These are phyloP conservation scores for Trichoderma sp. DNA, from an alignment of 2,329 filamentous ascomycete species.

Conservation along the genomic window DNA sequence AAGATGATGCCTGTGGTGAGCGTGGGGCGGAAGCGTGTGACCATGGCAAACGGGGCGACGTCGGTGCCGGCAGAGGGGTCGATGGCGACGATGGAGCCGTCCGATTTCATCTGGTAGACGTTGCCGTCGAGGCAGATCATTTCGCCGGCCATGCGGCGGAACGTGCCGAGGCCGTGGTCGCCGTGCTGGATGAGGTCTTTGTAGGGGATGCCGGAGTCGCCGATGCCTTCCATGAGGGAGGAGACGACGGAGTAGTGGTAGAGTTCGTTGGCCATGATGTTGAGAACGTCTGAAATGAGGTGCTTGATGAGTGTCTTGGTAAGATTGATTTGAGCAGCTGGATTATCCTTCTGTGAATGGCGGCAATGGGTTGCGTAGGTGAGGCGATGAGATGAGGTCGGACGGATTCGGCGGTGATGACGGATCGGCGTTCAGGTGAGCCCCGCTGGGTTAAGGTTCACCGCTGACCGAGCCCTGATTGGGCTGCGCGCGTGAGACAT, in stretches of 20 bases:
- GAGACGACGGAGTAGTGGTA: conserved; percentile 22
- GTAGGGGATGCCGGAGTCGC: background rate
- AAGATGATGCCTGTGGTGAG: background rate
- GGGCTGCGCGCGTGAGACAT: too few relatives aligned
- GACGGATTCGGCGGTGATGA: too few relatives aligned
- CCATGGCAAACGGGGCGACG: conserved; percentile 11
- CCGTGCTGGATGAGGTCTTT: background rate
- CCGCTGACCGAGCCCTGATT: too few relatives aligned
- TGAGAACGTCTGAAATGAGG: too few relatives aligned
- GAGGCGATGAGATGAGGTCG: too few relatives aligned
- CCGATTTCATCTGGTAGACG: conserved; percentile 20
- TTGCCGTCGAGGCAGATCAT: conserved; percentile 16
- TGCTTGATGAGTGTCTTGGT: too few relatives aligned
- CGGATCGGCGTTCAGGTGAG: too few relatives aligned
- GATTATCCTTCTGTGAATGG: too few relatives aligned
- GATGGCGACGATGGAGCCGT: conserved; percentile 12
- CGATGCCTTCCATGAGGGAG: conserved; percentile 19
- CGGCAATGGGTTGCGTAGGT: too few relatives aligned
- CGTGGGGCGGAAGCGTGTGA: conserved; percentile 7
- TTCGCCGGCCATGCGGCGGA: conserved; percentile 20
- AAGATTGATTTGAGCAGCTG: too few relatives aligned
- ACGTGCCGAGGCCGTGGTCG: conserved; percentile 19
- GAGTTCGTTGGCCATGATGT: conserved; percentile 19
- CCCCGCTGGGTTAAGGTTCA: too few relatives aligned
- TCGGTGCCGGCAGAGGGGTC: background rate